Base-by-base conservation (phyloP, 2,329 filamentous ascomycete genomes). In the Xylariales sp. region DNA sequence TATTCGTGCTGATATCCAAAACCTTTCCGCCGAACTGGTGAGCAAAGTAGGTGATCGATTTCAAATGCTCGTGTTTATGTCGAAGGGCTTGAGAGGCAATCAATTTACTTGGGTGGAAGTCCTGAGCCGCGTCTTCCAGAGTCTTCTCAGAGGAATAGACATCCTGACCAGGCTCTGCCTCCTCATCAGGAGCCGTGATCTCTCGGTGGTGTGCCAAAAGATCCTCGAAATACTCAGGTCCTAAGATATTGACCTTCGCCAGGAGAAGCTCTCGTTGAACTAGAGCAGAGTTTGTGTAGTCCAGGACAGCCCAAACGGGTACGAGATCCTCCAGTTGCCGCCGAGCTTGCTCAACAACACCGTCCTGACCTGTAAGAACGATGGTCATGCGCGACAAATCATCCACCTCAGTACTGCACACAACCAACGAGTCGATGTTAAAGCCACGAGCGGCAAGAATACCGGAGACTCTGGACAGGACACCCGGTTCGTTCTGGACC, bases 311-410 rank as follows among this genome's bases (percentile, higher is more conserved):
- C 93, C 93, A 98, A 45, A 98, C 93, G 18, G 93, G 93, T 18
- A 98, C 93, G 38, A 98, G 73, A 59, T 98, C 93, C 68, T 98
- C 93, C 43, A 98, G 74, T 70, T 98, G 93, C 49, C 93, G 78
- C 50, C 93, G 82, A 42, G 93, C 93, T 70, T 98, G 93, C 74
- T 98, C 93, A 20, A 98, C 89, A 25, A 97, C 91, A 41, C 91
- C 91, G 57, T 97, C 93, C 68, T 96, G 90, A 11, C 93, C 93
- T 42, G 89, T 89, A 39, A 98, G 76, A 51, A 98, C 93, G 58
- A 98, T 97, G 43, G 93, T 98, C 93, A 98, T 98, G 60, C 93
- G 89, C 24, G 88, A 95, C 40, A 98, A 76, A 59, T 98, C 93
- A 56, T 91, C 87, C 19, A 98, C 90, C 68, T 98, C 93, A 48